Base-by-base conservation (phyloP, 352 stramenopile genomes). In the Plasmopara muralis region DNA sequence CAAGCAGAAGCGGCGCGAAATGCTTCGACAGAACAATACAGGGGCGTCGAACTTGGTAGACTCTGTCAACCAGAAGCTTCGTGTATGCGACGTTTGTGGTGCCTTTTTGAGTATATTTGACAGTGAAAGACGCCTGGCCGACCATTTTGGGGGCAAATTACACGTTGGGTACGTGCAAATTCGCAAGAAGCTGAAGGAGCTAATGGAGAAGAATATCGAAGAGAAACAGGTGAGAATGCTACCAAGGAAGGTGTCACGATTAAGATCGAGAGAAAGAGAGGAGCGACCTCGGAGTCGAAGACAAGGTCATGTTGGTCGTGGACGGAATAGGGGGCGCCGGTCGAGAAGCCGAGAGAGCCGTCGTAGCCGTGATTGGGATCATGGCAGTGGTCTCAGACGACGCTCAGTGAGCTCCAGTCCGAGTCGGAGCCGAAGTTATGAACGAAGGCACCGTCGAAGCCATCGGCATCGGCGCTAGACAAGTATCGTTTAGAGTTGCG, bases 101-200 rank as follows among this genome's bases (percentile, higher is more conserved):
- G 86, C 88, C 4, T 94, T 95, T 57, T 62, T 97, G 20, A 95
- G 85, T 53, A 97, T 96, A 53, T 96, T 91, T 47, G 88, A 97
- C 69, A 95, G 83, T 43, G 88, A 97, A 47, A 77, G 77, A 3
- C 79, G 88, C 13, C 66, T 97, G 9, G 83, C 84, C 1, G 87
- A 97, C 42, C 88, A 97, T 50, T 97, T 92, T 75, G 83, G 82
- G 15, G 88, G 88, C 16, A 97, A 97, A 62, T 62, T 96, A 25
- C 88, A 97, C 38, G 60, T 97, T 6, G 88, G 88, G 0, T 97
- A 93, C 57, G 64, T 96, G 31, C 77, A 95, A 55, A 95, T 96
- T 56, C 62, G 85, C 45, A 76, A 78, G 31, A 94, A 95, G 60
- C 70, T 96, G 20, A 59, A 83, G 31, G 82, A 89, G 40, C 77